A percentile compares a stretch with the other conserved stretches of the same genome.
Evolutionary conservation across 2,329 filamentous ascomycete species (phyloP).

Genomic region (Venturia effusa): DNA sequence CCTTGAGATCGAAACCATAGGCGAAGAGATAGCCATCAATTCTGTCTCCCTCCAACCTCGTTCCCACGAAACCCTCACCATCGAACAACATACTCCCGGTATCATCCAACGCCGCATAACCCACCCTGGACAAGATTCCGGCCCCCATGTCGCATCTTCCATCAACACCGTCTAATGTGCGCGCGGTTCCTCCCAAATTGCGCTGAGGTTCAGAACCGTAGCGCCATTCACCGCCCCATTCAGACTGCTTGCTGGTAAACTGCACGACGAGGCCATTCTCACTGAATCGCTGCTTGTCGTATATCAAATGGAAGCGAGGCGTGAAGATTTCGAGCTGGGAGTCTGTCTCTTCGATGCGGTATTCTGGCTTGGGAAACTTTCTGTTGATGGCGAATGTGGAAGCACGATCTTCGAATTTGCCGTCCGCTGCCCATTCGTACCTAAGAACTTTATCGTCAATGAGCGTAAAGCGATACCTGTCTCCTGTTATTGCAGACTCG

Average conservation of each 20-base stretch:
- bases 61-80: conserved; percentile 40
- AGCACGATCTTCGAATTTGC: conserved; percentile 50
- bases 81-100: conserved; percentile 47
- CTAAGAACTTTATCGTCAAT: conserved; percentile 46
- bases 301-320: conserved; percentile 43
- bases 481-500: conserved; percentile 34
- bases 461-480: conserved; percentile 49
- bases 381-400: conserved; percentile 52
- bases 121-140: conserved; percentile 41
- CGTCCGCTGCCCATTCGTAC: conserved; percentile 52
- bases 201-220: conserved; percentile 36
- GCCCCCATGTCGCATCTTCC: conserved; percentile 39
- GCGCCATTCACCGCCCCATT: conserved; percentile 33
- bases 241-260: conserved; percentile 7
- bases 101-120: conserved; percentile 45
- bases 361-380: conserved; percentile 36
- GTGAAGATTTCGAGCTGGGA: conserved; percentile 46
- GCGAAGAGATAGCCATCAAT: conserved; percentile 50
- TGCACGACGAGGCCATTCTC: conserved; percentile 33
- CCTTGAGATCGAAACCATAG: conserved; percentile 47
- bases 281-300: conserved; percentile 47
- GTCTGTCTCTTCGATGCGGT: conserved; percentile 36
- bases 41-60: conserved; percentile 35
- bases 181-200: conserved; percentile 38
- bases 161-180: conserved; percentile 45